Evolutionary conservation across 495 filamentous ascomycete genomes (phyloP).

Genomic region (Aspergillus homomorphus): DNA sequence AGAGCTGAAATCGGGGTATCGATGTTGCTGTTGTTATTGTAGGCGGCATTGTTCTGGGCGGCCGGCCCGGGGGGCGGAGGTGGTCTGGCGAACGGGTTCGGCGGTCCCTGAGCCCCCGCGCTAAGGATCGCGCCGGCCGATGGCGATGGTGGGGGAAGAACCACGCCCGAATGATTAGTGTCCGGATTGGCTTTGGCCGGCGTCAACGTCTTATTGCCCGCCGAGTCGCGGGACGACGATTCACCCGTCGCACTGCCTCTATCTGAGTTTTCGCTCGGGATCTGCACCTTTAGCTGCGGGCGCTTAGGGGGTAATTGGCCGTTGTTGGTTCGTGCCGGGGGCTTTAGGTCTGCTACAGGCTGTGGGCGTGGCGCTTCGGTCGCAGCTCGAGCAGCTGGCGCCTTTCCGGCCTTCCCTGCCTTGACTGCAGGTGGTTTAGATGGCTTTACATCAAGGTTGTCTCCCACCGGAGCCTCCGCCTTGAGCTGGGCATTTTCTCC

Average conservation of each 20-base stretch:
- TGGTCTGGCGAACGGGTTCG: constrained; percentile 89
- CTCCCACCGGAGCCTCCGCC: constrained; percentile 44
- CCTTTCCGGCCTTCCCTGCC: background rate
- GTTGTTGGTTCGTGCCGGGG: constrained; percentile 74
- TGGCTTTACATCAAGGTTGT: constrained; percentile 44
- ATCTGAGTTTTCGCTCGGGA: constrained; percentile 86
- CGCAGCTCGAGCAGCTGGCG: constrained; percentile 50
- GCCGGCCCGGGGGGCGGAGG: constrained; percentile 54
- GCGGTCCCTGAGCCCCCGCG: constrained; percentile 87
- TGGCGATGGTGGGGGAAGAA: constrained; percentile 91
- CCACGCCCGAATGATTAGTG: constrained; percentile 61
- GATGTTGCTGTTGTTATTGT: constrained; percentile 70
- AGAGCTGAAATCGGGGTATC: constrained; percentile 98
- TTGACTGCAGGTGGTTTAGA: constrained; percentile 6
- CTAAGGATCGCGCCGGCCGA: constrained; percentile 80
- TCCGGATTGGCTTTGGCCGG: constrained; percentile 53
- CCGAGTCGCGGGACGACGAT: constrained; percentile 71
- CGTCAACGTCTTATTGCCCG: constrained; percentile 53
- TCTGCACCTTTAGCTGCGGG: constrained; percentile 87
- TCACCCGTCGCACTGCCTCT: constrained; percentile 71
- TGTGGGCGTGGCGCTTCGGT: constrained; percentile 43
- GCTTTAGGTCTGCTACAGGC: constrained; percentile 58
- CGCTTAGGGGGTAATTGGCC: constrained; percentile 59
- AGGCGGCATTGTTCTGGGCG: constrained; percentile 42
- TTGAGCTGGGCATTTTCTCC: constrained; percentile 39